Evolutionary conservation across 2,329 filamentous ascomycete species (phyloP).

Genomic region (Claviceps citrina): DNA sequence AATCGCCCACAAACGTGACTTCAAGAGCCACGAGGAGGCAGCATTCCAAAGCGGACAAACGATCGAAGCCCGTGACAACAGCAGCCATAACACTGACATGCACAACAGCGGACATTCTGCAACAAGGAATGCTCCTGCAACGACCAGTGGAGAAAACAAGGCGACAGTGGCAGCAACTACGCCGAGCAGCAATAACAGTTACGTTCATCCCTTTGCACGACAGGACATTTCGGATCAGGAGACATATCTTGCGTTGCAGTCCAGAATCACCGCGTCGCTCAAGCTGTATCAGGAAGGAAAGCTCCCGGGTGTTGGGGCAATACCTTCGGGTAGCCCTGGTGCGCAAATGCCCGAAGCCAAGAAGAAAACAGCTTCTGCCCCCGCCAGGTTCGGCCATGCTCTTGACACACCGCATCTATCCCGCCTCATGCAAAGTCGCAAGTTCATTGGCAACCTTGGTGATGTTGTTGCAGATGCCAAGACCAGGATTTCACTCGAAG

Average conservation of each 20-base stretch:
- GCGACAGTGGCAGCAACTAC: conserved; percentile 1
- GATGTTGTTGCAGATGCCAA: conserved; percentile 45
- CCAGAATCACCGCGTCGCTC: conserved; percentile 39
- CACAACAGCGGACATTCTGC: not conserved
- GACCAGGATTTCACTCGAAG: conserved; percentile 34
- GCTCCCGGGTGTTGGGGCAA: conserved; percentile 31
- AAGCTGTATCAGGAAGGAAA: conserved; percentile 36
- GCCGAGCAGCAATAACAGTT: conserved; percentile 3
- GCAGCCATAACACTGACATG: not conserved
- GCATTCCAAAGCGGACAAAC: conserved; percentile 75
- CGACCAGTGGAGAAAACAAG: conserved; percentile 13
- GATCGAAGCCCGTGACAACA: conserved; percentile 37
- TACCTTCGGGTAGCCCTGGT: conserved; percentile 20
- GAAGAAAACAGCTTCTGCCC: not conserved
- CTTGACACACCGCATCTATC: conserved; percentile 52
- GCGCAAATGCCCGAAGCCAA: not conserved
- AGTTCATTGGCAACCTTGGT: conserved; percentile 44
- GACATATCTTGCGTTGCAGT: conserved; percentile 33
- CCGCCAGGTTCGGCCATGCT: conserved; percentile 32
- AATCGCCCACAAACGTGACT: conserved; percentile 84
- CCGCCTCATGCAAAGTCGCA: conserved; percentile 44
- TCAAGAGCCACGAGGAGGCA: conserved; percentile 90
- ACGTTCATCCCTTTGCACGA: conserved; percentile 21
- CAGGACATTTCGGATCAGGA: conserved; percentile 37
- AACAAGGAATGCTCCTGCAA: conserved; percentile 1